Evolutionary conservation across 2,329 filamentous ascomycete species (phyloP).

Genomic region (Trichoderma lentiforme): DNA sequence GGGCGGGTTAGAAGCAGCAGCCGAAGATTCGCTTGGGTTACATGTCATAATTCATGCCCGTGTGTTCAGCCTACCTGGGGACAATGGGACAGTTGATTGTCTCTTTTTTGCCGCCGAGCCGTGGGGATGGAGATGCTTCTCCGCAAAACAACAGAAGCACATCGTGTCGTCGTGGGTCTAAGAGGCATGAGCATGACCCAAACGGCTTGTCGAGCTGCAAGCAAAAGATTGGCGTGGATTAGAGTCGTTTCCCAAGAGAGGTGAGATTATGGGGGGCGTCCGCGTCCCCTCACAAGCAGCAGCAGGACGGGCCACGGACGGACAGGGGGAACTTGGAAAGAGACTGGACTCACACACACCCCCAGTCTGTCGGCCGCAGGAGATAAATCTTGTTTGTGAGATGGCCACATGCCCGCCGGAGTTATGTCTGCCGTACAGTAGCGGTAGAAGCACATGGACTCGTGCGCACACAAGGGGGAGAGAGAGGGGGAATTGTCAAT

Average conservation of each 20-base stretch:
- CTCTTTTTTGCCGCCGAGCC: neutral
- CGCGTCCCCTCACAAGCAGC: neutral
- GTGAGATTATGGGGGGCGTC: slow-evolving; percentile 4
- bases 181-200: neutral
- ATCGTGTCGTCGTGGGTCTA: neutral
- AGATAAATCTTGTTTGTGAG: neutral
- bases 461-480: neutral
- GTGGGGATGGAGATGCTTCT: neutral
- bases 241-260: neutral
- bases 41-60: neutral
- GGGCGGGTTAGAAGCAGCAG: neutral
- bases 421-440: neutral
- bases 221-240: neutral
- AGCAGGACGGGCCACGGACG: neutral
- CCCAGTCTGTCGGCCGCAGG: slow-evolving; percentile 2
- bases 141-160: neutral
- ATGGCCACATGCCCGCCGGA: neutral
- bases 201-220: neutral
- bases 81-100: neutral
- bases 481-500: neutral
- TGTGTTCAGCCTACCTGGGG: neutral
- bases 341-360: neutral
- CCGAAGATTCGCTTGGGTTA: neutral
- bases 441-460: neutral
- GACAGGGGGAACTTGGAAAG: neutral